Base-by-base conservation (phyloP, 768 basidiomycete genomes). In the Chalciporus sphaerocephalus region DNA sequence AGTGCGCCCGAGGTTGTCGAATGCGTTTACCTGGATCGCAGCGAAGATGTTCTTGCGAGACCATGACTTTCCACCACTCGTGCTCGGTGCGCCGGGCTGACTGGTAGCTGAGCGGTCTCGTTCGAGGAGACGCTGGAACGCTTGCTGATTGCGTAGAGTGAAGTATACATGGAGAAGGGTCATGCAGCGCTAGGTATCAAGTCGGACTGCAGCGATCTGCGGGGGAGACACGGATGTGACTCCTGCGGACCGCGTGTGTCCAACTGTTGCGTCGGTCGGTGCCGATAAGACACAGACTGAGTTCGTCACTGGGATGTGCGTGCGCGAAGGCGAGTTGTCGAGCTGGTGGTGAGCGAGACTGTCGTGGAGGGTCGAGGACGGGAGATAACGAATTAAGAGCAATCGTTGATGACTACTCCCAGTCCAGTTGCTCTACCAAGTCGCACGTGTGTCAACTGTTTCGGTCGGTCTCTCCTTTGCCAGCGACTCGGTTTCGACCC, bases 161-260 rank as follows among this genome's bases (percentile, higher is more conserved):
- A 87, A 86, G 66, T 80, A 76, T 48, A 74, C 81, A 86, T 89
- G 88, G 69, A 90, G 85, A 69, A 79, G 74, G 74, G 74, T 87
- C 86, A 87, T 88, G 63, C 79, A 82, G 54, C 47, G 43, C 48
- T 47, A 44, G 20, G 6, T 20, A 18, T 24, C 13, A 20, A 40
- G 52, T 44, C 44, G 53, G 56, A 56, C 50, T 46, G 28, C 30
- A 16, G 39, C 42, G 52, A 51, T 38, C 53, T 44, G 48, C 51
- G 17, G 17, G 8, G 52, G 62, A 62, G 60, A 52, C 57, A 51
- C 58, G 18, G 20, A 16, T 42, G 48, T 60, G 53, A 43, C 52
- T 58, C 58, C 58, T 39, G 49, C 55, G 42, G 60, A 60, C 55
- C 58, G 36, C 41, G 35, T 15, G 47, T 40, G 40, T 50, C 57